Conservation (phyloP, 257 asterid species). For the Ocimum tenuiflorum region DNA sequence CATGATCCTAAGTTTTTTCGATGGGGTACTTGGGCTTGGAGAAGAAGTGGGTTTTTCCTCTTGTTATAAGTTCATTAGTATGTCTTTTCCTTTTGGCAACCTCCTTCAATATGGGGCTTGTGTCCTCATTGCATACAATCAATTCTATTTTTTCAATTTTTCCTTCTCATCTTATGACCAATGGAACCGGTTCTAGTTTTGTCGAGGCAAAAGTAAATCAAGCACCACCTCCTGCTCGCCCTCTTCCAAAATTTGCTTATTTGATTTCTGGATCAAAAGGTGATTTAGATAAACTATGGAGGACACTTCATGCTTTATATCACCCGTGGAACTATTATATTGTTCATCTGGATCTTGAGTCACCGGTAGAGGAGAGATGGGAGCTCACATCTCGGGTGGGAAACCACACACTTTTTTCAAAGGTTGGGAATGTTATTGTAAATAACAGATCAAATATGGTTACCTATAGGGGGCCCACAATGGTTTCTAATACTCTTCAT, state of each 20-base stretch:
- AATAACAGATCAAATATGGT: slow-evolving; percentile 78
- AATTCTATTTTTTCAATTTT: slow-evolving; percentile 50
- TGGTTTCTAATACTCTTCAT: slow-evolving; percentile 93
- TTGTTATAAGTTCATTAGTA: slow-evolving; percentile 51
- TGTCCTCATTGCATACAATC: slow-evolving; percentile 49
- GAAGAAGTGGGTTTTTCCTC: slow-evolving; percentile 74
- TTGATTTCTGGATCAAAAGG: slow-evolving; percentile 80
- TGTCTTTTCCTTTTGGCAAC: slow-evolving; percentile 58
- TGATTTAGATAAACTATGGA: slow-evolving; percentile 81
- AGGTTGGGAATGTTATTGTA: slow-evolving; percentile 68
- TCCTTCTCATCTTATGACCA: slow-evolving; percentile 34
- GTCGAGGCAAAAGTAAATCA: slow-evolving; percentile 38
- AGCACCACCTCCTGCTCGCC: slow-evolving; percentile 46
- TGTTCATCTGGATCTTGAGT: slow-evolving; percentile 83
- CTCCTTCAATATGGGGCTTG: slow-evolving; percentile 59
- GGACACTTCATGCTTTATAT: slow-evolving; percentile 68
- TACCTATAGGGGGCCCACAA: slow-evolving; percentile 91
- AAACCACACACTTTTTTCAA: slow-evolving; percentile 41
- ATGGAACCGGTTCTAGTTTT: slow-evolving; percentile 31
- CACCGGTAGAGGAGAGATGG: slow-evolving; percentile 66
- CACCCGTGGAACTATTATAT: slow-evolving; percentile 88
- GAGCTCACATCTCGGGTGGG: slow-evolving; percentile 53
- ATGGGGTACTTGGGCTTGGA: slow-evolving; percentile 61
- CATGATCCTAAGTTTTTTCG: slow-evolving; percentile 34
- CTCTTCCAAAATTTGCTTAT: slow-evolving; percentile 80